Evolutionary conservation across 305 asterid genomes (phyloP), one percentile per base, ranked within the genome.

Genomic region (Fraxinus albicans): DNA sequence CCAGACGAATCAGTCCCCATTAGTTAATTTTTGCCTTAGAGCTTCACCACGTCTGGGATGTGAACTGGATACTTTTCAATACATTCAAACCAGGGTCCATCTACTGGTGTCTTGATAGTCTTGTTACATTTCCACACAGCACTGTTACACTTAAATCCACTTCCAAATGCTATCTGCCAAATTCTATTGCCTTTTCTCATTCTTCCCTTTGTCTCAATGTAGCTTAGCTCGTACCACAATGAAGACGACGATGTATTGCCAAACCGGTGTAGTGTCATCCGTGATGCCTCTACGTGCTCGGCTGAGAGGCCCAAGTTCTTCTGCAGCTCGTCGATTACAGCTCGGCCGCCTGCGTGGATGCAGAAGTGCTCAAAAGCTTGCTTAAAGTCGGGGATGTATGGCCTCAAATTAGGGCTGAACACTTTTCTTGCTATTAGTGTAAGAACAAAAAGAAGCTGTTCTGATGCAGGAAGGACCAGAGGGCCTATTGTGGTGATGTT

Each of bases 291-390:
- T 7, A 79, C 83, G 25, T 86, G 80, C 58, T 82, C 84, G 31
- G 35, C 79, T 17, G 87, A 79, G 3, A 86, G 38, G 34, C 76
- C 70, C 78, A 86, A 29, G 12, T 79, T 79, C 80, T 84, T 86
- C 87, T 86, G 84, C n/a, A 86, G 74, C 73, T 86, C 89, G 7
- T 83, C 85, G 6, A 83, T 86, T 55, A 86, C 89, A 0, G 87
- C 89, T 40, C 89, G 23, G 15, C 87, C 89, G 13, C 89, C 89
- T 0, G 89, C 86, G n/a, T 86, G 89, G 38, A 86, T 84, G 65
- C 89, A 86, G 73, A 86, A 86, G 44, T 86, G 87, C 23, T 86
- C 86, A 8, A 84, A 81, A 0, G 89, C 87, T 10, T 38, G 82
- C 50, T 84, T 86, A 72, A 86, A 86, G 65, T 86, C 86, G 0